A percentile compares a stretch with the other conserved stretches of the same genome.
Conservation (phyloP, 75 land plant species). For the Pseudotsuga menziesii region DNA sequence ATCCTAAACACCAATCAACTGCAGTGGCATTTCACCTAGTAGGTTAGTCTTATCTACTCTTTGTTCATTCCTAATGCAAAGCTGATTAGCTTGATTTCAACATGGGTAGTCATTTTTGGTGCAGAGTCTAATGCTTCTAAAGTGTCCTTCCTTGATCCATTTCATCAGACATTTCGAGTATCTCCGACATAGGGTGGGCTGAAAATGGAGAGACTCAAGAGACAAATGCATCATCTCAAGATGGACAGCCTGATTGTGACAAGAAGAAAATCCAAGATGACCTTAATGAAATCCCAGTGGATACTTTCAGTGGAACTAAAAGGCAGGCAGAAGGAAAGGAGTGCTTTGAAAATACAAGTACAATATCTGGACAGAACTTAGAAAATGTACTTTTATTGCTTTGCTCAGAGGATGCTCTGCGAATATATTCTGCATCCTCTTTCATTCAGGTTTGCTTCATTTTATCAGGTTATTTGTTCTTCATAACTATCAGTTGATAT, state of each 20-base stretch:
- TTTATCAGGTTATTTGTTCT: not conserved
- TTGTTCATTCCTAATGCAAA: not conserved
- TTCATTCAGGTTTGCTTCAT: slow-evolving; percentile 34
- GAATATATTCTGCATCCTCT: slow-evolving; percentile 35
- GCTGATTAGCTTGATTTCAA: not conserved
- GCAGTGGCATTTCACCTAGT: slow-evolving; percentile 54
- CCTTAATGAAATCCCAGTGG: not conserved
- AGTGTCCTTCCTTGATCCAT: not conserved
- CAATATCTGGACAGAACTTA: slow-evolving; percentile 8
- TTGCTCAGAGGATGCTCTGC: slow-evolving; percentile 43
- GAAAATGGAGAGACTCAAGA: slow-evolving; percentile 1
- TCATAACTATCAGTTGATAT: not conserved
- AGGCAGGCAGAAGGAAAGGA: slow-evolving; percentile 5
- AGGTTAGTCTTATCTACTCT: slow-evolving; percentile 38
- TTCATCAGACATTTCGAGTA: not conserved
- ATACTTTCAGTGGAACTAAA: slow-evolving; percentile 1
- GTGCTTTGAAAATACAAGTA: not conserved
- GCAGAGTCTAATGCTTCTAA: not conserved
- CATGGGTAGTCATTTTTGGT: not conserved
- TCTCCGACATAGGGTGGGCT: not conserved
- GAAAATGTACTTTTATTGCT: slow-evolving; percentile 29
- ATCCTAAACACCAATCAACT: slow-evolving; percentile 21
- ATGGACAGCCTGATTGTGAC: not conserved
- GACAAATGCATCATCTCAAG: not conserved
- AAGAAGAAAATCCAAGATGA: not conserved